Evolutionary conservation across 306 rosid species (phyloP), one percentile per base, ranked within the genome.

Genomic region (Vigna unguiculata): DNA sequence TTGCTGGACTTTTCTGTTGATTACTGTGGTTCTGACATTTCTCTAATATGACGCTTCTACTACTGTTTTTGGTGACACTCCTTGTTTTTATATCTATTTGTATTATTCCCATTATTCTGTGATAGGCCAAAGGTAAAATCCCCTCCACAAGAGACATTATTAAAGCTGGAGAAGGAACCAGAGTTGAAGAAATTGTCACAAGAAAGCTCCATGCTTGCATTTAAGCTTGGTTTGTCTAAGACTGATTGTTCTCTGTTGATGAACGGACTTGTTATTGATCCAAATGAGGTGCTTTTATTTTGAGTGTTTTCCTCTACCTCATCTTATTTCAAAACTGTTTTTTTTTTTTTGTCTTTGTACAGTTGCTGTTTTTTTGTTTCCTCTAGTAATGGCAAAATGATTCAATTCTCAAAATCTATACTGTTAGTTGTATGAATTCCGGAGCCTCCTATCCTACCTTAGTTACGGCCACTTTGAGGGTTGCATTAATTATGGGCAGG

Each of bases 191-290:
- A 89, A 51, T 53, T 85, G 83, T 85, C 98, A 54, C 89, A 79
- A 65, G 93, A 95, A 84, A 89, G 93, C 86, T 88, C 98, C 80
- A 72, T 77, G 82, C 84, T 85, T 80, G 92, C 88, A 70, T 88
- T 87, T 85, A 89, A 86, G 86, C 90, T 92, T 76, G 99, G 99
- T 47, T 85, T 92, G 75, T 86, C 93, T 21, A 88, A 83, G 87
- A 77, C 73, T 61, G 81, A 81, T 69, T 95, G 97, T 68, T 82
- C 91, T 84, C 83, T 92, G 77, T 83, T 95, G 85, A 89, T 95
- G 99, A 95, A 95, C 76, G 99, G 99, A 66, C 93, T 92, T 76
- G 89, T 95, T 80, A 53, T 76, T 77, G 99, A 95, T 78, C 83
- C 97, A 13, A 91, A 65, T 46, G 96, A 95, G 98, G 99, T 91